Base-by-base conservation (phyloP, 73 alveolate genomes). In the Paramecium biaurelia region DNA sequence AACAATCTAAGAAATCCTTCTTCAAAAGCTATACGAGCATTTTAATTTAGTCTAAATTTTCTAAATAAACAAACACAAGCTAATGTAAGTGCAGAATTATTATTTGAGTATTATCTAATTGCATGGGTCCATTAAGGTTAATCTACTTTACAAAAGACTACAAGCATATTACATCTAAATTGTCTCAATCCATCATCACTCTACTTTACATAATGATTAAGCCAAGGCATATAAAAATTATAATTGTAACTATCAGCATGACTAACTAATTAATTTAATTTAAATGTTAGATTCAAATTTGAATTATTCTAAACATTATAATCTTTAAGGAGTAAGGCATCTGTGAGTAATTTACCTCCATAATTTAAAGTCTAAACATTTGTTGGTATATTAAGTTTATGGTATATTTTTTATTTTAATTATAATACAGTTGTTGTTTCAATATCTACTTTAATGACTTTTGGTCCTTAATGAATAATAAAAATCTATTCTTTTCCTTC, bases 191-290 rank as follows among this genome's bases (percentile, higher is more conserved):
- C 90, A 5, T 79, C 76, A 0, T 79, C 74, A 43, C 56, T 43
- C 47, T 79, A 79, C 47, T 41, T 41, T 12, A 41, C 56, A 11
- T 8, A 47, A 79, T 79, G 90, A 0, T 42, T 23, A 3, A 79
- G 7, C 90, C 90, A 79, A 30, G 90, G 90, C 45, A 24, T 41
- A 79, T 43, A 79, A 23, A 79, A 79, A 12, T 79, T 79, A 34
- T 30, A 79, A 47, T 79, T 47, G 18, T 42, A 79, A 79, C 56
- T 24, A 79, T 79, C 90, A 18, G 90, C 90, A 43, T 41, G 43
- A 10, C 90, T 18, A 43, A 79, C 90, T 2, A 79, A 12, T 79
- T 79, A 10, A 20, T 79, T 41, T 23, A 79, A 18, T 79, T 47
- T 79, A 45, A 79, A 79, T 21, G 90, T 14, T 7, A 79, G 15